Conservation (phyloP, 164 flowering plant species). For the Tetracentron sinense region DNA sequence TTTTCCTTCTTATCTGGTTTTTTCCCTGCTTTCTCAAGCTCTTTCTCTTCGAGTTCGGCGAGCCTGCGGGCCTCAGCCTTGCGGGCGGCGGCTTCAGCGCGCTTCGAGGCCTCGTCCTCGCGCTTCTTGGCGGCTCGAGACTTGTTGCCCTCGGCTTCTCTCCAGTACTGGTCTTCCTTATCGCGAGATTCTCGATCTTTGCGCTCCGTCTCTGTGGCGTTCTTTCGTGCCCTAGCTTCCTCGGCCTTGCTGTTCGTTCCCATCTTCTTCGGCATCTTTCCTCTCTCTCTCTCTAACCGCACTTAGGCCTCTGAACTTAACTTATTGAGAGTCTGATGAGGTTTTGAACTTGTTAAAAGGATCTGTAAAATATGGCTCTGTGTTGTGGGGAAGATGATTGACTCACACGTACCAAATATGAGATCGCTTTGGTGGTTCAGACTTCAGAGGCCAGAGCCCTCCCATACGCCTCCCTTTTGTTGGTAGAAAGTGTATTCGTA, state of each 20-base stretch:
- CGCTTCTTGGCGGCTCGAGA: constrained; percentile 81
- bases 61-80: constrained; percentile 74
- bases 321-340: too few relatives aligned
- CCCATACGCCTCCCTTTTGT: too few relatives aligned
- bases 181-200: constrained; percentile 59
- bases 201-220: constrained; percentile 66
- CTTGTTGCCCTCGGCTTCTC: constrained; percentile 80
- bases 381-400: too few relatives aligned
- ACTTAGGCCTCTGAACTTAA: background rate
- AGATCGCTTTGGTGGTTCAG: too few relatives aligned
- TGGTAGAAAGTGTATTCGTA: too few relatives aligned
- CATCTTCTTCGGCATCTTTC: constrained; percentile 87
- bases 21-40: constrained; percentile 55
- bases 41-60: constrained; percentile 85
- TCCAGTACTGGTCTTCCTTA: constrained; percentile 92
- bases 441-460: too few relatives aligned
- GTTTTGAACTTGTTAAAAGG: background rate
- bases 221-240: constrained; percentile 74
- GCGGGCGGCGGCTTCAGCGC: constrained; percentile 71
- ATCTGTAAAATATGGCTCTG: too few relatives aligned
- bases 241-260: constrained; percentile 95
- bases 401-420: too few relatives aligned
- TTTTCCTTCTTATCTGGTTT: constrained; percentile 91
- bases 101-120: constrained; percentile 89
- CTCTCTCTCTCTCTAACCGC: background rate